These are phyloP conservation scores for Pseudogymnoascus destructans DNA, from an alignment of 2,329 filamentous ascomycete genomes.

Conservation along the genomic window DNA sequence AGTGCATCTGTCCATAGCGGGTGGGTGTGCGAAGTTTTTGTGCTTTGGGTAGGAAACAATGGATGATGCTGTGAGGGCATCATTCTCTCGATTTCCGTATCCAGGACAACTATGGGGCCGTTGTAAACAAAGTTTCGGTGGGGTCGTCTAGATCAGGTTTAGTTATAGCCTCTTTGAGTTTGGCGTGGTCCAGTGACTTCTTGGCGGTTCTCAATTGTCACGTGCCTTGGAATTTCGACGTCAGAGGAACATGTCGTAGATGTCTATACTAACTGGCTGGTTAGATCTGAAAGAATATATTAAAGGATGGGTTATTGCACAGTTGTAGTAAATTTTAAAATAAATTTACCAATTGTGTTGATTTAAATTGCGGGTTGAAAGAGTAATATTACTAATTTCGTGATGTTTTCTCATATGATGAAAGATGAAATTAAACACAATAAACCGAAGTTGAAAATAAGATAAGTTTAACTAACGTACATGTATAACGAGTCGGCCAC, in stretches of 20 bases:
- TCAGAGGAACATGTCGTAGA: neutral
- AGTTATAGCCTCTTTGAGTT: neutral
- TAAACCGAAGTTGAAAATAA: neutral
- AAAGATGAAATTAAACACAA: no score
- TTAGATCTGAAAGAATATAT: neutral
- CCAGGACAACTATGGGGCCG: slow-evolving; percentile 7
- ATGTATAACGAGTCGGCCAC: no score
- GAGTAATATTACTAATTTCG: neutral
- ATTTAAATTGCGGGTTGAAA: neutral
- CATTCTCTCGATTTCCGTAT: neutral
- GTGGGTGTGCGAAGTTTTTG: slow-evolving; percentile 12
- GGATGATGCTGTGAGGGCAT: slow-evolving; percentile 4
- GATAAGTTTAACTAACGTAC: no score
- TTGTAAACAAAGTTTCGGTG: slow-evolving; percentile 6
- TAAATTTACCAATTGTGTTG: neutral
- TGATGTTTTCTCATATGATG: neutral
- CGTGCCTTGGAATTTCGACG: neutral
- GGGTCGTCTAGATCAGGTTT: slow-evolving; percentile 4
- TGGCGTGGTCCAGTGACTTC: slow-evolving; percentile 6
- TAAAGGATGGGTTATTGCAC: neutral
- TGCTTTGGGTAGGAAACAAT: neutral
- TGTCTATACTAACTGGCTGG: neutral
- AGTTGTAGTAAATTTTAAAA: neutral
- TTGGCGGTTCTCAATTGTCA: neutral
- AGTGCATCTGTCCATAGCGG: slow-evolving; percentile 39